Conservation (phyloP, 2,329 filamentous ascomycete species). For the Sporothrix dimorphospora region DNA sequence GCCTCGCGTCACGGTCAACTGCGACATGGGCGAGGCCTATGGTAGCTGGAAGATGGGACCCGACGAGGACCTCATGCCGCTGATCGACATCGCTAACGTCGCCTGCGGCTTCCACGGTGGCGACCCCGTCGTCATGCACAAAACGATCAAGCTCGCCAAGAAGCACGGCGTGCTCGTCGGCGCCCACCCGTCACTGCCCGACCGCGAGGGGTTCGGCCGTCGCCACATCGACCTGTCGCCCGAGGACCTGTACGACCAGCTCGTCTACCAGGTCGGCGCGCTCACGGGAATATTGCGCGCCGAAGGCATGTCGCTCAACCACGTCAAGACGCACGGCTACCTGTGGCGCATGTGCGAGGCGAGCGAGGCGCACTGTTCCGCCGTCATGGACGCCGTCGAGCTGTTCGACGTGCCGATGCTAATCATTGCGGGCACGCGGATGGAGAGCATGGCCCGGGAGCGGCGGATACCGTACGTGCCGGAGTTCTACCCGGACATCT, state of each 20-base stretch:
- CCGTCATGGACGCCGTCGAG: background rate
- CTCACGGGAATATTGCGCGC: conserved; percentile 61
- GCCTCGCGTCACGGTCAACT: conserved; percentile 41
- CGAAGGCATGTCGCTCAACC: conserved; percentile 59
- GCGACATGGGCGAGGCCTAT: conserved; percentile 52
- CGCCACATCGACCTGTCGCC: conserved; percentile 62
- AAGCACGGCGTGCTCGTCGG: conserved; percentile 59
- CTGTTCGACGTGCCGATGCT: background rate
- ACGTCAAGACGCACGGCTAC: conserved; percentile 61
- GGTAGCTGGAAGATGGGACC: conserved; percentile 51
- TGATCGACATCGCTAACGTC: conserved; percentile 64
- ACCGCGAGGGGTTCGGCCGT: conserved; percentile 66
- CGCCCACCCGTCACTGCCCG: conserved; percentile 67
- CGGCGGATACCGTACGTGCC: no score
- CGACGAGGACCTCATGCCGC: conserved; percentile 60
- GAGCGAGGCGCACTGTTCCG: background rate
- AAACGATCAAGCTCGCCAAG: conserved; percentile 62
- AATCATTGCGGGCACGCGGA: no score
- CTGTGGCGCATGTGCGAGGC: conserved; percentile 31
- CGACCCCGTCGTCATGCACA: conserved; percentile 66
- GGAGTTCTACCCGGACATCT: no score
- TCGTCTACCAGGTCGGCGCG: conserved; percentile 66
- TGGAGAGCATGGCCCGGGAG: no score
- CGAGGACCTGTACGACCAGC: conserved; percentile 60
- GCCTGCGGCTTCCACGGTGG: conserved; percentile 63